Evolutionary conservation across 1,284 basidiomycete species (phyloP), one percentile per base, ranked within the genome.

Genomic region (Microbotryum scabiosae): DNA sequence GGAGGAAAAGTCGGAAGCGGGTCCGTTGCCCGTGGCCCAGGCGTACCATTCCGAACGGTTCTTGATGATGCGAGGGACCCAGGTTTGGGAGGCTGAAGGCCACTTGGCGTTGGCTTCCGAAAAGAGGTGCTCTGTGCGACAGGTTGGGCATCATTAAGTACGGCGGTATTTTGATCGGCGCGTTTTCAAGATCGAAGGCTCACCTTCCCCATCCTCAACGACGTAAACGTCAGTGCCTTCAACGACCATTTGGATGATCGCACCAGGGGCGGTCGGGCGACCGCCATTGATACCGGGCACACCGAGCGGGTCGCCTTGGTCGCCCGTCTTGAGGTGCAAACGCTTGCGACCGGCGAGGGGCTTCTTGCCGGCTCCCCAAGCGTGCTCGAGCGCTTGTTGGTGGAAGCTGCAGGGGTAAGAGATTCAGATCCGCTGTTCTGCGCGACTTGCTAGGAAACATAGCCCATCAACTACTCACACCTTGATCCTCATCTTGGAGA

Each of bases 401-500:
- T 71, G 70, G 69, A 73, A 72, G 25, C 68, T 70, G 52, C 23
- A 23, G 12, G 49, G 1, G 3, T 18, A 30, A 36, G 28, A 12
- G 12, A 18, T 41, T 18, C 14, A 6, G 12, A 18, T 41, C 36
- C 14, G 36, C 16, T 12, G 0, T 12, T 16, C 14, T 41, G 36
- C 36, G 36, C 16, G 16, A 41, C 12, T 16, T 41, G 14, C 36
- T 2, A 26, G 23, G 20, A 47, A 3, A 30, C 4, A 30, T 16
- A 9, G 6, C 20, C 56, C 18, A 23, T 41, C 36, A 41, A 16
- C 14, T 20, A 62, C 65, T 26, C 36, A 71, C 69, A 54, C 60
- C 14, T 43, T 54, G 50, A 97, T 84, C 43, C 85, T 82, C 54
- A 77, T 77, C 57, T 86, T 70, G 71, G 94, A 89, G 28, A 81